A percentile compares a stretch with the other conserved stretches of the same genome.
These are phyloP conservation scores for Inonotus hispidus DNA, from an alignment of 1,284 basidiomycete species.

Conservation along the genomic window DNA sequence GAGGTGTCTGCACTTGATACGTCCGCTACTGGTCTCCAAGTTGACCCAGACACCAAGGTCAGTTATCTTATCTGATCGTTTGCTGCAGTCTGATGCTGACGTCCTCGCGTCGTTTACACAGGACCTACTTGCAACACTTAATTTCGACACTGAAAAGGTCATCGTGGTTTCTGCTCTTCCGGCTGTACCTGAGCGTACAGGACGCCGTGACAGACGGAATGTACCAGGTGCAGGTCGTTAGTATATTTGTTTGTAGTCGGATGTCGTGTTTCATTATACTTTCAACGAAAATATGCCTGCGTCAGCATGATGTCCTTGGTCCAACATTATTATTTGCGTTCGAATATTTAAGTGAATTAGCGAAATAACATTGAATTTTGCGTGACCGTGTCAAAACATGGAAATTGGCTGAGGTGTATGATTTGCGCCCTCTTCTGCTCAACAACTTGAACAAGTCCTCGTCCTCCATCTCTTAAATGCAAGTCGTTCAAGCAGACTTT, in stretches of 20 bases:
- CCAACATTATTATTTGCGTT: background rate
- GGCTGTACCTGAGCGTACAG: conserved; percentile 70
- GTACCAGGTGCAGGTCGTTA: conserved; percentile 74
- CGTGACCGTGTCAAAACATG: background rate
- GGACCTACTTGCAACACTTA: conserved; percentile 85
- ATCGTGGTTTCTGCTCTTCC: conserved; percentile 69
- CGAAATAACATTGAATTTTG: background rate
- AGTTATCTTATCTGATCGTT: conserved; percentile 25
- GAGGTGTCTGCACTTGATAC: conserved; percentile 93
- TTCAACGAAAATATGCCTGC: background rate
- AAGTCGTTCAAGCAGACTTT: background rate
- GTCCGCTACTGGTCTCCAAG: conserved; percentile 67
- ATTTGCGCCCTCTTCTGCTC: background rate
- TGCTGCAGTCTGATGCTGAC: conserved; percentile 1
- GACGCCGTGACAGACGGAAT: conserved; percentile 69
- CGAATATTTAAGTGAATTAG: background rate
- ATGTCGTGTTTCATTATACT: background rate
- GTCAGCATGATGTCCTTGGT: background rate
- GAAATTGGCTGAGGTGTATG: background rate
- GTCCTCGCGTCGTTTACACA: conserved; percentile 34
- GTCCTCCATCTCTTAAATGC: background rate
- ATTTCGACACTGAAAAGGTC: conserved; percentile 66
- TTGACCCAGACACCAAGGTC: conserved; percentile 91
- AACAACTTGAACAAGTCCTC: no score
- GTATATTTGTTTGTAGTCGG: background rate